These are phyloP conservation scores for Verbascum thapsus DNA, from an alignment of 257 asterid species.

Conservation along the genomic window DNA sequence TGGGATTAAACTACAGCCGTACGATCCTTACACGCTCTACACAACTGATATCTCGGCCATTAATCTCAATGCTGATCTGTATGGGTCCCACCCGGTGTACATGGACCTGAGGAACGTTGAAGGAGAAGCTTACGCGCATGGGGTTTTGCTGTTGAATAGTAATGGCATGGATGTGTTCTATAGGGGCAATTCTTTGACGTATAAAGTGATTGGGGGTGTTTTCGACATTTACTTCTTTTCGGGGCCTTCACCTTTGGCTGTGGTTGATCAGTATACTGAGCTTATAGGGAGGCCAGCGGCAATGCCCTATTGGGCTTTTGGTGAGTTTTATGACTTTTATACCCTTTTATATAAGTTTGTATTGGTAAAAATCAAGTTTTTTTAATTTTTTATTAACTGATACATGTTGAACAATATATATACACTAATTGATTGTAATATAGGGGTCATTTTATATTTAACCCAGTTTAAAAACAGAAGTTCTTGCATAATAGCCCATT, in stretches of 20 bases:
- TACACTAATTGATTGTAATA: too few species aligned
- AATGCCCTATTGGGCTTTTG: constrained; percentile 98
- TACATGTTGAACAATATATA: too few species aligned
- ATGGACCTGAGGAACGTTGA: constrained; percentile 78
- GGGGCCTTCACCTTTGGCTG: constrained; percentile 85
- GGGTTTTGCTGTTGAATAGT: constrained; percentile 76
- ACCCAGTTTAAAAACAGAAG: too few species aligned
- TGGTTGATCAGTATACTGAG: constrained; percentile 84
- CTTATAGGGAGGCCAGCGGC: constrained; percentile 91
- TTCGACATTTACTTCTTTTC: constrained; percentile 88
- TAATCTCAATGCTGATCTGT: constrained; percentile 72
- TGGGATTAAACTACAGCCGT: constrained; percentile 76
- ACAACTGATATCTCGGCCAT: constrained; percentile 83
- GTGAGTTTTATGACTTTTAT: constrained; percentile 38
- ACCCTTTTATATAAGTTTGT: too few species aligned
- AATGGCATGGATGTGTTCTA: constrained; percentile 96
- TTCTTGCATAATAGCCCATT: too few species aligned
- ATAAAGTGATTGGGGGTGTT: constrained; percentile 93
- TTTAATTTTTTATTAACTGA: too few species aligned
- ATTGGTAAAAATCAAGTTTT: too few species aligned
- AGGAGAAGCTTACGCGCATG: constrained; percentile 73
- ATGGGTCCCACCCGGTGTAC: constrained; percentile 95
- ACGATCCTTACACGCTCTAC: constrained; percentile 78
- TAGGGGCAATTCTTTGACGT: constrained; percentile 77
- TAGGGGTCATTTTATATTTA: too few species aligned